These are phyloP conservation scores for Diaporthe sp. DNA, from an alignment of 2,329 filamentous ascomycete genomes.

Conservation along the genomic window DNA sequence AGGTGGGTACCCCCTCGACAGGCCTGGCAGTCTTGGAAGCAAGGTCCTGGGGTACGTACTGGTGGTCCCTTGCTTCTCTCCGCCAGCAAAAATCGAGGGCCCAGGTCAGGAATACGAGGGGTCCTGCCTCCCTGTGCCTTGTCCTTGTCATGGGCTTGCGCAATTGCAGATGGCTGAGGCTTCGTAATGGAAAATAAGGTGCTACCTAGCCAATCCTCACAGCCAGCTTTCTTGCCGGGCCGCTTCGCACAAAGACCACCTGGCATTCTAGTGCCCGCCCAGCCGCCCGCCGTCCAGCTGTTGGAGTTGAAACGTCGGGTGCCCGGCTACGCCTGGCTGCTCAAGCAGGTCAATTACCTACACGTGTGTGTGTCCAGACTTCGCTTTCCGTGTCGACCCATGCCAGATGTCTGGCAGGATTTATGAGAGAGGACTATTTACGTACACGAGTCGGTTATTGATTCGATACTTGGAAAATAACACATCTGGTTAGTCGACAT, in stretches of 20 bases:
- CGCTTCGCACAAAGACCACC: background rate
- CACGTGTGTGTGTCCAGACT: no score
- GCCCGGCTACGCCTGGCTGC: background rate
- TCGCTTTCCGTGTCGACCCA: background rate
- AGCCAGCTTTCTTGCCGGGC: background rate
- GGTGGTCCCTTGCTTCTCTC: slow-evolving; percentile 19
- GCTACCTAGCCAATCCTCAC: background rate
- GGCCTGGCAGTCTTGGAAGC: slow-evolving; percentile 5
- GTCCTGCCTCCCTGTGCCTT: slow-evolving; percentile 16
- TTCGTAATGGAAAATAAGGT: slow-evolving; percentile 30
- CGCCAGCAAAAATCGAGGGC: slow-evolving; percentile 1
- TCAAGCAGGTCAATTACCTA: background rate
- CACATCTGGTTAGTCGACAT: background rate
- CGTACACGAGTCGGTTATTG: slow-evolving; percentile 14
- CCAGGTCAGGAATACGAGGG: slow-evolving; percentile 34
- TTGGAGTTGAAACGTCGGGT: slow-evolving; percentile 9
- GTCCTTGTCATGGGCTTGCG: slow-evolving; percentile 29
- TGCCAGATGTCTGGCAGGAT: background rate
- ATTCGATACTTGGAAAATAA: background rate
- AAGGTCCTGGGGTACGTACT: slow-evolving; percentile 13
- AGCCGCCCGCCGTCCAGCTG: background rate
- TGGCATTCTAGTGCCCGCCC: background rate
- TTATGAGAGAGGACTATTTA: background rate
- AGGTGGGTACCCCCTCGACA: slow-evolving; percentile 15
- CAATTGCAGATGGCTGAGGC: slow-evolving; percentile 30